These are phyloP conservation scores for Erythrobasidium hasegawianum DNA, from an alignment of 1,284 basidiomycete genomes.

Conservation along the genomic window DNA sequence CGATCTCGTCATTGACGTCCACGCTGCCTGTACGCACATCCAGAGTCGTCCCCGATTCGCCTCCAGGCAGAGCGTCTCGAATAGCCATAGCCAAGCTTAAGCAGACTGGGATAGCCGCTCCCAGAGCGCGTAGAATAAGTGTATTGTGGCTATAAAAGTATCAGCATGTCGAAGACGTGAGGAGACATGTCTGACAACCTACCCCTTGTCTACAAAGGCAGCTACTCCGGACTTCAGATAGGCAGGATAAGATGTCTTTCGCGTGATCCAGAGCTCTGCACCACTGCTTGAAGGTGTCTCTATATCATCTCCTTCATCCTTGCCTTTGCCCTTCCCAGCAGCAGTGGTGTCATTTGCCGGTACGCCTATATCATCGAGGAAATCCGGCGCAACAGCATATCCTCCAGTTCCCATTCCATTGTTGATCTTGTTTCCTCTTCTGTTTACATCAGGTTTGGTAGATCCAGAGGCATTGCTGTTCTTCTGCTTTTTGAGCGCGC, in stretches of 20 bases:
- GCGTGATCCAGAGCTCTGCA: slow-evolving; percentile 40
- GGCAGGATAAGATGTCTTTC: slow-evolving; percentile 37
- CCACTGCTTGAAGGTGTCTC: background rate
- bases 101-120: slow-evolving; percentile 44
- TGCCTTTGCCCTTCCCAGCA: slow-evolving; percentile 1
- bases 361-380: background rate
- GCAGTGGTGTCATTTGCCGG: slow-evolving; percentile 1
- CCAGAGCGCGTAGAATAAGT: slow-evolving; percentile 40
- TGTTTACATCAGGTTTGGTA: slow-evolving; percentile 19
- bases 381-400: slow-evolving; percentile 11
- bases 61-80: slow-evolving; percentile 42
- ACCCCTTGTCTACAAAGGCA: slow-evolving; percentile 42
- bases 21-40: slow-evolving; percentile 39
- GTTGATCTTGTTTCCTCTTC: slow-evolving; percentile 33
- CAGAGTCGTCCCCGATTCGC: slow-evolving; percentile 33
- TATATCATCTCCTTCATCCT: background rate
- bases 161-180: background rate
- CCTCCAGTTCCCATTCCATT: slow-evolving; percentile 34
- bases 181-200: slow-evolving; percentile 13
- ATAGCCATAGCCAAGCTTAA: slow-evolving; percentile 42
- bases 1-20: slow-evolving; percentile 42
- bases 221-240: slow-evolving; percentile 41
- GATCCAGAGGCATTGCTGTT: slow-evolving; percentile 15
- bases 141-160: slow-evolving; percentile 24
- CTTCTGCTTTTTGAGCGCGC: slow-evolving; percentile 4